Base-by-base conservation (phyloP, 2,329 filamentous ascomycete genomes). In the Passalora sequoiae region DNA sequence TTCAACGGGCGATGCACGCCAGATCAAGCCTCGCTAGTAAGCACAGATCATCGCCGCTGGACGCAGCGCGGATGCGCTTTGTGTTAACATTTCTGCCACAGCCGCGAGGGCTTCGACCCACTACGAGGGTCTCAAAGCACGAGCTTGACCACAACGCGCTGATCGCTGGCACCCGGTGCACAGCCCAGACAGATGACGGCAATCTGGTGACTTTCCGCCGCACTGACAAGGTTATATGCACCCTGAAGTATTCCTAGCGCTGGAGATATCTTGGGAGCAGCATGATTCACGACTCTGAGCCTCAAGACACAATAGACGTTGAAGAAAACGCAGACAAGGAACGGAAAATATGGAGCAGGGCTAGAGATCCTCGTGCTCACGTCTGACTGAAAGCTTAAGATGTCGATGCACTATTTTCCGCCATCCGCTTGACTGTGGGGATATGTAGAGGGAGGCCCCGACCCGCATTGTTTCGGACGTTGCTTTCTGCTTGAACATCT, bases 381-480 rank as follows among this genome's bases (percentile, higher is more conserved):
- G 48, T 30, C 44, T 46, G 43, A 41, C 41, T 30, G 21, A 51
- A 49, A 51, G 51, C 48, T 53, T 47, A 46, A 49, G 30, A 41
- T 24, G 20, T 36, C 43, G 40, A 48, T 47, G 46, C 46, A 49
- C 40, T 43, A 40, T 36, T 43, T 48, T 41, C 46, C 28, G 38
- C 28, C 40, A 44, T 21, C 41, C 38, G 46, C 46, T 35, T 48
- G 35, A 39, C 41, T 51, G 51, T 55, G 51, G 50, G 50, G 53
- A 46, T 51, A 51, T 54, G 50, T 47, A 50, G 43, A 54, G 44
- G 46, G 25, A 39, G 43, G 46, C 33, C 46, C 54, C 47, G 49
- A 53, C 45, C 51, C 49, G 52, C 44, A 38, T 38, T 51, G 48
- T 58, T 50, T 58, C 53, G 52, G 51, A 55, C 33, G 43, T 48